phyloP scores from a whole-genome alignment of 2,329 filamentous ascomycete species.

The Aureobasidium sp. region DNA sequence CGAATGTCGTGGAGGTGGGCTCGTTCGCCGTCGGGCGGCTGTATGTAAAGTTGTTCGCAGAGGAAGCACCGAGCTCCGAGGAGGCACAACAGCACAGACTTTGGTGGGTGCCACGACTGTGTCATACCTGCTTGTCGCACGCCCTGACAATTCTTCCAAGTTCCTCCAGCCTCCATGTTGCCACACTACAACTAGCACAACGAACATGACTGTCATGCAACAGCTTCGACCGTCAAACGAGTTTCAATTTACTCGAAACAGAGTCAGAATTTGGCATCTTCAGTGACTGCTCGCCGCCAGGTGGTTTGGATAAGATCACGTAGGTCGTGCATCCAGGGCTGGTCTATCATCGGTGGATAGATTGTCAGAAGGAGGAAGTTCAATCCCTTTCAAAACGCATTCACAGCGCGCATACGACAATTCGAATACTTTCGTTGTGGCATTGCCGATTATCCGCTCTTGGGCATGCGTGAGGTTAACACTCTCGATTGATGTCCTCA shows the following conservation, averaged over 20 bases:
- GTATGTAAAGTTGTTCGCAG: neutral
- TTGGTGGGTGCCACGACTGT: neutral
- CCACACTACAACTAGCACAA: too few species aligned
- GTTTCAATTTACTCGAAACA: too few species aligned
- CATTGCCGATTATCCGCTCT: too few species aligned
- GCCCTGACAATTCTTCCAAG: neutral
- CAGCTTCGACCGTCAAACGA: conserved; percentile 6
- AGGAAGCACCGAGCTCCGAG: neutral
- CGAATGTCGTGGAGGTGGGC: neutral
- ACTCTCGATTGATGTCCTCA: too few species aligned
- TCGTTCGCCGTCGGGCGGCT: neutral
- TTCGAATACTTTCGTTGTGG: too few species aligned
- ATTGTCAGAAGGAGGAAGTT: neutral
- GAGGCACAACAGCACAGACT: conserved; percentile 3
- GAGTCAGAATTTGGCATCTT: too few species aligned
- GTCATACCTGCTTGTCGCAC: neutral
- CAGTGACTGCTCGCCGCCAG: too few species aligned
- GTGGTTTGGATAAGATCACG: too few species aligned
- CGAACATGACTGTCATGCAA: neutral
- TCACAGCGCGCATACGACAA: neutral
- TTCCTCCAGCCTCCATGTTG: neutral
- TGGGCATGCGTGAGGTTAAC: too few species aligned
- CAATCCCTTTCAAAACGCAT: neutral
- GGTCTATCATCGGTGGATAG: neutral
- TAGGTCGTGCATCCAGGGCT: too few species aligned